Conservation (phyloP, 1,284 basidiomycete genomes). For the Ustilago cynodontis region DNA sequence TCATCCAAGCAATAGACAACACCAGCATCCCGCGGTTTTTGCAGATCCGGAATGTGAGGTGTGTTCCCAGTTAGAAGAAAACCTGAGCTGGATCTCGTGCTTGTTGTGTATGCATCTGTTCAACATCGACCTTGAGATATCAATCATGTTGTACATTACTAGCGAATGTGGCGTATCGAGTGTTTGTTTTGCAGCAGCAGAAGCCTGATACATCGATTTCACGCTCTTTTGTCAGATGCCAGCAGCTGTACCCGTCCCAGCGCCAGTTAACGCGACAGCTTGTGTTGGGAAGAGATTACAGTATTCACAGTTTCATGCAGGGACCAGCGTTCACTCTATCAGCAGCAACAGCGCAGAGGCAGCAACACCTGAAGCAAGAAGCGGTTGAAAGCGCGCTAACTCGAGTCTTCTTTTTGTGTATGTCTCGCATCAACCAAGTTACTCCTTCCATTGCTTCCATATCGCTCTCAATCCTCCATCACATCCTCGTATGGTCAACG, state of each 20-base stretch:
- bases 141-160: not conserved
- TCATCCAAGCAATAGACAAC: not conserved
- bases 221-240: not conserved
- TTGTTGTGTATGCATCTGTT: not conserved
- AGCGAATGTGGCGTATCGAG: not conserved
- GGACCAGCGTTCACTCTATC: conserved; percentile 9
- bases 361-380: not conserved
- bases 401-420: not conserved
- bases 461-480: not conserved
- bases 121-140: not conserved
- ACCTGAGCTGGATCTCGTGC: too few species aligned
- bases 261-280: not conserved
- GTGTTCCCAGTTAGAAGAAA: too few species aligned
- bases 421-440: not conserved
- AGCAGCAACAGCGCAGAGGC: not conserved
- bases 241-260: not conserved
- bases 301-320: not conserved
- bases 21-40: not conserved
- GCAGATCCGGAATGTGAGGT: not conserved
- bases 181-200: not conserved
- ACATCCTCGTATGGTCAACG: not conserved
- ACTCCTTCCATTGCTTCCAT: not conserved
- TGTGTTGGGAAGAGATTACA: not conserved
- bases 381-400: conserved; percentile 2
- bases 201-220: not conserved